Evolutionary conservation across 768 basidiomycete genomes (phyloP), one percentile per base, ranked within the genome.

Genomic region (Steccherinum ochraceum): DNA sequence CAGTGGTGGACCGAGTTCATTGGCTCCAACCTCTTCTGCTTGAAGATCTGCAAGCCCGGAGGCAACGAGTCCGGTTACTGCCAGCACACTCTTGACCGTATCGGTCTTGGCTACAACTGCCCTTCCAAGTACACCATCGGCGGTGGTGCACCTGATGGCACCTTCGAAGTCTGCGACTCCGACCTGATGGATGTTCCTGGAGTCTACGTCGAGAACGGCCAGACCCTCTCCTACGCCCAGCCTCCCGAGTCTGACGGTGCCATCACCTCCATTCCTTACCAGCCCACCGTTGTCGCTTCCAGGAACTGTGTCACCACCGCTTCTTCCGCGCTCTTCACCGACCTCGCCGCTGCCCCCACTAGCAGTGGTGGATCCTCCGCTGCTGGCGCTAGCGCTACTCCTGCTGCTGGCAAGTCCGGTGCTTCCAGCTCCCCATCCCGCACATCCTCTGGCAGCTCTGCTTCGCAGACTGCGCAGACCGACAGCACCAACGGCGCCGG

Each of bases 1-100:
- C 67, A 70, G 35, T 78, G 87, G 57, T 89, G 88, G 87, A 76
- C 77, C 66, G 77, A 78, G 83, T 84, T 90, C 74, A 80, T 88
- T 61, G 89, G 89, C 45, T 74, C 73, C 21, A 64, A 70, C 55
- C 49, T 52, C 20, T 85, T 87, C 73, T 91, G 87, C 66, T 60
- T 86, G 56, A 91, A 90, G 66, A 70, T 76, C 0, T 92, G 89
- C 69, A 79, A 88, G 59, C 81, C 82, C 1, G 26, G 27, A n/a
- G 51, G 47, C 11, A 72, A 79, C 58, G 72, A 76, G 0, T 68
- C 70, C 3, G 60, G 69, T n/a, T 76, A 64, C 58, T 90, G 89
- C 70, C 70, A 86, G 63, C 83, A 92, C 73, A 76, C 80, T 53
- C 84, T 72, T 52, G 87, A 89, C 61, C 84, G 83, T 51, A 82